phyloP scores from a whole-genome alignment of 1,284 basidiomycete genomes.

The Trametes sp. region DNA sequence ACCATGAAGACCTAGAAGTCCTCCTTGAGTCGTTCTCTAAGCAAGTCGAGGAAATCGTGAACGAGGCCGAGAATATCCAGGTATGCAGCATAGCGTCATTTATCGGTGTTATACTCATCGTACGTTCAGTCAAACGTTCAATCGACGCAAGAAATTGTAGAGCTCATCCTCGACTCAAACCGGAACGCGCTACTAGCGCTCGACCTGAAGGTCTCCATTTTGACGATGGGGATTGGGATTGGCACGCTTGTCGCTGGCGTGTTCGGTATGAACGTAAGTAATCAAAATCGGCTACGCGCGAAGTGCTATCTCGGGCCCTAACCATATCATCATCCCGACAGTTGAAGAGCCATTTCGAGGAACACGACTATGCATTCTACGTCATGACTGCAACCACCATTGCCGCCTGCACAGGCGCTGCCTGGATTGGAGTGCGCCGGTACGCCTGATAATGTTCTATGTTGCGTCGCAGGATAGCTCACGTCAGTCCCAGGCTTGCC shows the following conservation, averaged over 20 bases:
- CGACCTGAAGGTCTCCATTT: slow-evolving; percentile 94
- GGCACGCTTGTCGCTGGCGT: slow-evolving; percentile 93
- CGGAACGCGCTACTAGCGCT: slow-evolving; percentile 92
- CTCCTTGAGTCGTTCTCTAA: slow-evolving; percentile 94
- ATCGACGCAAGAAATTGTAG: slow-evolving; percentile 97
- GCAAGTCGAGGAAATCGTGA: slow-evolving; percentile 95
- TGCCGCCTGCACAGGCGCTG: slow-evolving; percentile 61
- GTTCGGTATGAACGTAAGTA: slow-evolving; percentile 94
- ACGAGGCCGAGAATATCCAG: slow-evolving; percentile 89
- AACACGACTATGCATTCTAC: slow-evolving; percentile 73
- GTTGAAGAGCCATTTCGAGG: slow-evolving; percentile 76
- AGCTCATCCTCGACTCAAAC: slow-evolving; percentile 96
- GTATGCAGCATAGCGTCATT: slow-evolving; percentile 50
- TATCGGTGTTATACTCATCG: not conserved
- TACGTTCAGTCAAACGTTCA: slow-evolving; percentile 83
- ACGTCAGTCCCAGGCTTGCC: slow-evolving; percentile 45
- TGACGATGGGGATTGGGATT: slow-evolving; percentile 91
- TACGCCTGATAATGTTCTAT: slow-evolving; percentile 38
- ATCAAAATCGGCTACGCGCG: slow-evolving; percentile 26
- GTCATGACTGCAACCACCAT: slow-evolving; percentile 65
- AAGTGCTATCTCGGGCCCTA: slow-evolving; percentile 19
- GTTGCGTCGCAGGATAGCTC: slow-evolving; percentile 3
- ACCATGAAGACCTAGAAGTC: slow-evolving; percentile 94
- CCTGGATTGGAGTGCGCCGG: slow-evolving; percentile 69
- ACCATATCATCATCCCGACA: slow-evolving; percentile 43